Evolutionary conservation across 768 basidiomycete species (phyloP).

Genomic region (Boletus bicolor): DNA sequence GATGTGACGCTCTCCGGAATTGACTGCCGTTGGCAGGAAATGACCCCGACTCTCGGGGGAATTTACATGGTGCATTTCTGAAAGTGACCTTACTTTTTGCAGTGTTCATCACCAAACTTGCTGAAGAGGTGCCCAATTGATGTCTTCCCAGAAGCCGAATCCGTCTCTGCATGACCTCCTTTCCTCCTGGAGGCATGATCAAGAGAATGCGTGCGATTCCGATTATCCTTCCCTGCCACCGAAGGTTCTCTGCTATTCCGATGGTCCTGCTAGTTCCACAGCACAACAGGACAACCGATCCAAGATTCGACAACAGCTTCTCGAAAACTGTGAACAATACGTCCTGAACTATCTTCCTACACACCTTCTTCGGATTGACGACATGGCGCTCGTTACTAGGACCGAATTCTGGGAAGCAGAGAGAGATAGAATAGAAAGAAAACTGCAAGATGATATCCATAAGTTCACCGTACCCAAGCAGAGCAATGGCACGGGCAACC

Average conservation of each 20-base stretch:
- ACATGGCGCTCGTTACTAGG: constrained; percentile 15
- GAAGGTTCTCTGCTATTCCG: constrained; percentile 1
- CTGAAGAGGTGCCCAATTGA: neutral
- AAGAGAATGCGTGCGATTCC: neutral
- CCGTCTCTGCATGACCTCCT: neutral
- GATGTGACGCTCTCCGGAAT: too few relatives aligned
- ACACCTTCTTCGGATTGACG: constrained; percentile 13
- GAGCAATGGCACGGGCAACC: neutral
- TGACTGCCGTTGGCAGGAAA: too few relatives aligned
- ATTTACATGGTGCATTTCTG: too few relatives aligned
- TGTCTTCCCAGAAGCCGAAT: neutral
- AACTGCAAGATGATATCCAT: neutral
- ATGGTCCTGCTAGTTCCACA: neutral
- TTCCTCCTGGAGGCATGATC: constrained; percentile 4
- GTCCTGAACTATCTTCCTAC: constrained; percentile 20
- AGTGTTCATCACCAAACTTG: too few relatives aligned
- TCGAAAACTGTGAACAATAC: constrained; percentile 14
- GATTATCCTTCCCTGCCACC: neutral
- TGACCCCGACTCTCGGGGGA: too few relatives aligned
- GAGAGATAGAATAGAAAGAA: constrained; percentile 1
- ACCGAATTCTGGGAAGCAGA: constrained; percentile 13
- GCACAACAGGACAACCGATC: neutral
- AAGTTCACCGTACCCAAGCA: neutral
- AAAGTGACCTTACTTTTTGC: too few relatives aligned
- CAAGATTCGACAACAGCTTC: neutral